These are phyloP conservation scores for Leucogyrophana mollusca DNA, from an alignment of 768 basidiomycete genomes.

Conservation along the genomic window DNA sequence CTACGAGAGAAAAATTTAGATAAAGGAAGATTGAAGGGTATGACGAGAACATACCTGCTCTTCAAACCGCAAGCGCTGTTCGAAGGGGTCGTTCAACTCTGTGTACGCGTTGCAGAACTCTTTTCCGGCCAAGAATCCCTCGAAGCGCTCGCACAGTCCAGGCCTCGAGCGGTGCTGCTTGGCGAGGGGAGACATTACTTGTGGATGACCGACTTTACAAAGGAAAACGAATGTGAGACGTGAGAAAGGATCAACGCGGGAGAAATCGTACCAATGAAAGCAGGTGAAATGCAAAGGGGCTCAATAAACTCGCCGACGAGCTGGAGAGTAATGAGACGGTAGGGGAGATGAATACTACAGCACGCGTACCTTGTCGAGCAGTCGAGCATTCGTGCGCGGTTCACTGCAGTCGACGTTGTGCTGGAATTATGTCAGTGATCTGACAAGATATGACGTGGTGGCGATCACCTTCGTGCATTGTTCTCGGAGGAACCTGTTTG, in stretches of 20 bases:
- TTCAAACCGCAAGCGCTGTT: slow-evolving; percentile 93
- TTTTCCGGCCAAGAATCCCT: slow-evolving; percentile 97
- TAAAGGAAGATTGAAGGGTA: background rate
- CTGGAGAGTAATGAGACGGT: slow-evolving; percentile 33
- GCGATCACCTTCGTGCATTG: slow-evolving; percentile 74
- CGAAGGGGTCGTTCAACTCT: slow-evolving; percentile 98
- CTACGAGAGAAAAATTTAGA: slow-evolving; percentile 29
- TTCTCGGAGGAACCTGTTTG: slow-evolving; percentile 85
- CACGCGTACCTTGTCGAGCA: slow-evolving; percentile 82
- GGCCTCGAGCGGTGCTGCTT: slow-evolving; percentile 98
- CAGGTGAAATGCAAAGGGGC: slow-evolving; percentile 91
- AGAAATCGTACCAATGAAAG: slow-evolving; percentile 77
- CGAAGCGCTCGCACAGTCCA: slow-evolving; percentile 97
- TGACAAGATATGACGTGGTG: background rate
- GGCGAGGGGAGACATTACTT: slow-evolving; percentile 99
- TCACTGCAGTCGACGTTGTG: slow-evolving; percentile 96
- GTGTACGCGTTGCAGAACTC: slow-evolving; percentile 99
- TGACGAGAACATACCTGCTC: slow-evolving; percentile 60
- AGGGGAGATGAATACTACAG: background rate
- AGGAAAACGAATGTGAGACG: background rate
- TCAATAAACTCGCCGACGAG: slow-evolving; percentile 99
- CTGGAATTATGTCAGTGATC: slow-evolving; percentile 35
- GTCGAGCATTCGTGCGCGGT: slow-evolving; percentile 90
- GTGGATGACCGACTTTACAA: slow-evolving; percentile 85
- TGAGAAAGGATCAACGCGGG: background rate